Evolutionary conservation across 2,329 filamentous ascomycete species (phyloP), one percentile per base, ranked within the genome.

Genomic region (Simplicillium aogashimaense): DNA sequence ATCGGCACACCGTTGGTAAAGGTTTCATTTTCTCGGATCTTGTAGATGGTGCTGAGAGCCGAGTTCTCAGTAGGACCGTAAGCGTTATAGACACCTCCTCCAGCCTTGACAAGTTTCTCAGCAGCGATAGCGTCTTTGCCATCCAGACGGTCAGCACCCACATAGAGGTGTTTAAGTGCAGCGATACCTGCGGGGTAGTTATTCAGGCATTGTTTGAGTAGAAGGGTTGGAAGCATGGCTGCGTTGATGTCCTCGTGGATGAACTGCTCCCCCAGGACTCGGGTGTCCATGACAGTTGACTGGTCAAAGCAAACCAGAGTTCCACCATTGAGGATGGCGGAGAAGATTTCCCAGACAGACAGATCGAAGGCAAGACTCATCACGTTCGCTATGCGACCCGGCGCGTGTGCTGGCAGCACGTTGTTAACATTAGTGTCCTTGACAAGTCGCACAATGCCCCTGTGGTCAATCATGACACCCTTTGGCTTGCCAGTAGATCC

Each of bases 401-500:
- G n/a, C n/a, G n/a, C n/a, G n/a, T n/a, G 29, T 30, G 10, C 18
- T 12, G 16, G 3, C n/a, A 15, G 35, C 3, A 16, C 25, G 11
- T 20, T 17, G 7, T 18, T 15, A 29, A 20, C 28, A n/a, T 40
- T 45, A 7, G 11, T 35, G 9, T 35, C 13, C n/a, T 41, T 43
- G 4, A 37, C 44, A 7, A 46, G 40, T 10, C 47, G 36, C n/a
- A 47, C 17, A 25, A 50, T 42, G 17, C 30, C 29, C 14, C 47
- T 41, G 30, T 50, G 48, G 16, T 49, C 43, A 35, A 53, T 36
- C 43, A 70, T 61, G 18, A 72, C 67, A 29, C 69, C 69, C 53
- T 72, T 72, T 8, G 69, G 69, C 20, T 56, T 55, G 7, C 69
- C 69, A 2, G 69, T 72, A 13, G 66, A 71, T 14, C 69, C 69